Evolutionary conservation across 1,284 basidiomycete genomes (phyloP).

Genomic region (Mycosarcoma mackinlayi): DNA sequence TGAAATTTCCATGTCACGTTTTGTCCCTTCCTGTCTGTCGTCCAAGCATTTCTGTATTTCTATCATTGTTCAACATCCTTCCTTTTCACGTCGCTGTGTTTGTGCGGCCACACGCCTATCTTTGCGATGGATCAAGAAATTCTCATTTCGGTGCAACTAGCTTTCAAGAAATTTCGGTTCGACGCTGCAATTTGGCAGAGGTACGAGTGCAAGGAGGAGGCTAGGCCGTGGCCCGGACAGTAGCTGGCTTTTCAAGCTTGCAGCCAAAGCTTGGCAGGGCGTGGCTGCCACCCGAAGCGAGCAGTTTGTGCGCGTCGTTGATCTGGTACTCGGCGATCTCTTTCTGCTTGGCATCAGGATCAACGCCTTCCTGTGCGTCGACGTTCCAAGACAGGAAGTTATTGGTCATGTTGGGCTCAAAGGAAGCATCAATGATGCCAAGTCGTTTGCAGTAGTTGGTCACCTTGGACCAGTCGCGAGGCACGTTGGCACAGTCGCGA

Average conservation of each 20-base stretch:
- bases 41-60: constrained; percentile 23
- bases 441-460: constrained; percentile 69
- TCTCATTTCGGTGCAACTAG: constrained; percentile 7
- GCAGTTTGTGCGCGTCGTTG: constrained; percentile 47
- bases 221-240: constrained; percentile 22
- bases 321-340: constrained; percentile 53
- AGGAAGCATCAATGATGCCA: constrained; percentile 64
- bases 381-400: constrained; percentile 55
- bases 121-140: background rate
- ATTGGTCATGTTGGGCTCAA: constrained; percentile 69
- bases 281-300: constrained; percentile 7
- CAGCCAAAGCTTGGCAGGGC: constrained; percentile 29
- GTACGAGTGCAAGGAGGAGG: background rate
- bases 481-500: constrained; percentile 62
- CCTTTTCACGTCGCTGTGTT: background rate
- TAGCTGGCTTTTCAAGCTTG: constrained; percentile 17
- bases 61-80: constrained; percentile 7
- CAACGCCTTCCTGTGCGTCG: constrained; percentile 45
- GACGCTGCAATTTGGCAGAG: background rate
- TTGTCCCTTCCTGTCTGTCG: background rate
- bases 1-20: background rate
- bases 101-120: too few species aligned
- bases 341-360: constrained; percentile 56
- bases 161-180: too few species aligned
- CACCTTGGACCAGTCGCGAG: constrained; percentile 65